Evolutionary conservation across 2,329 filamentous ascomycete species (phyloP).

Genomic region (Thelonectria discophora): DNA sequence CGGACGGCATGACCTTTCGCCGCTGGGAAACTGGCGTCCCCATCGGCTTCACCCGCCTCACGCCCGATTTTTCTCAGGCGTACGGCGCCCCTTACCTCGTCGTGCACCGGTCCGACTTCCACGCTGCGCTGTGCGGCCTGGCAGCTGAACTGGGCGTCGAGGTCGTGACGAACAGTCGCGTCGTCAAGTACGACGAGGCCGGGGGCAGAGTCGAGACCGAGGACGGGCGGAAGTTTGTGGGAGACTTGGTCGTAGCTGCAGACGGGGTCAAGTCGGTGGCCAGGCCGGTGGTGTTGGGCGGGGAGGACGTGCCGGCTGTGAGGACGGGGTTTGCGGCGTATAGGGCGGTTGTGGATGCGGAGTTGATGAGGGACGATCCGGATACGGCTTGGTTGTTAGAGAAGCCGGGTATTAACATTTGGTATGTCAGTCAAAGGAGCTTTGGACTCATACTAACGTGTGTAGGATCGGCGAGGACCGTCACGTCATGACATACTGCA

Average conservation of each 20-base stretch:
- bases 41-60: conserved; percentile 45
- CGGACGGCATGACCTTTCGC: conserved; percentile 41
- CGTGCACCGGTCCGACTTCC: conserved; percentile 50
- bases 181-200: conserved; percentile 36
- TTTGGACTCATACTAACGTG: neutral
- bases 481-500: conserved; percentile 58
- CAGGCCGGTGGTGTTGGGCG: conserved; percentile 1
- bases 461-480: conserved; percentile 51
- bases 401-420: conserved; percentile 50
- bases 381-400: conserved; percentile 51
- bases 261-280: conserved; percentile 43
- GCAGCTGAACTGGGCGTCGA: conserved; percentile 41
- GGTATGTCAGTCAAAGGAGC: conserved; percentile 37
- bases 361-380: conserved; percentile 47
- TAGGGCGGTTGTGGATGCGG: conserved; percentile 50
- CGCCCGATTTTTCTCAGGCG: conserved; percentile 38
- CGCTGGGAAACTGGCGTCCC: conserved; percentile 42
- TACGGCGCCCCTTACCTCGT: conserved; percentile 47
- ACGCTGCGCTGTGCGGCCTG: conserved; percentile 42
- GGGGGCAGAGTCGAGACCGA: conserved; percentile 32
- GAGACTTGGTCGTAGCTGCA: conserved; percentile 49
- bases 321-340: conserved; percentile 53
- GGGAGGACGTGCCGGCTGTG: conserved; percentile 7
- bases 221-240: conserved; percentile 37
- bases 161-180: conserved; percentile 39